Conservation (phyloP, 768 basidiomycete species). For the Macrocybe gigantea region DNA sequence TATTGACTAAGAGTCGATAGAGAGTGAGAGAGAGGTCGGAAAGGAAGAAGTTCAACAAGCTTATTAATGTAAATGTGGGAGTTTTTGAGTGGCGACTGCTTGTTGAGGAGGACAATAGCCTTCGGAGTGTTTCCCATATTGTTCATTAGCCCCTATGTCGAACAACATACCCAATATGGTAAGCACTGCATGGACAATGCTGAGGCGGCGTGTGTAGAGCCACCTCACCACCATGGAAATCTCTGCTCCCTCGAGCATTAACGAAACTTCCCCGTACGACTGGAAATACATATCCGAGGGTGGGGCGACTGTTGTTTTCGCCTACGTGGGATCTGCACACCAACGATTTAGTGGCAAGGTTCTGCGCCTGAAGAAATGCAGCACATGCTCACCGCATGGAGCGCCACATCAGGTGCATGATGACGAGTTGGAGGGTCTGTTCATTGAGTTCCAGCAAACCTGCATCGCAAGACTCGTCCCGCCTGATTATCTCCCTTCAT, state of each 20-base stretch:
- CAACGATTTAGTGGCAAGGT: constrained; percentile 56
- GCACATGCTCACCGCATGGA: background rate
- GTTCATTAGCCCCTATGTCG: no score
- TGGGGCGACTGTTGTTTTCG: constrained; percentile 86
- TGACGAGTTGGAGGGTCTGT: constrained; percentile 32
- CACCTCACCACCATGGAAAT: constrained; percentile 14
- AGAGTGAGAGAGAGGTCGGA: no score
- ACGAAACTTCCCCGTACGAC: constrained; percentile 36
- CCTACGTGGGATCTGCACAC: constrained; percentile 57
- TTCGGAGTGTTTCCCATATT: no score
- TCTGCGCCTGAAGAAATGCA: constrained; percentile 69
- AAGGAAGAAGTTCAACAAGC: no score
- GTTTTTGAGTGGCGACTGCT: no score
- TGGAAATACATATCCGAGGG: constrained; percentile 93
- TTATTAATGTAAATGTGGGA: no score
- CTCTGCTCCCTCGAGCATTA: constrained; percentile 10
- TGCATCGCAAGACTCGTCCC: constrained; percentile 68
- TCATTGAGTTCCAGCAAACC: constrained; percentile 50
- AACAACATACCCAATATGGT: no score
- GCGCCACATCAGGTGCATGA: background rate
- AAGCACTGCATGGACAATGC: no score
- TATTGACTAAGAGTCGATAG: no score
- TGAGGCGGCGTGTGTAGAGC: no score
- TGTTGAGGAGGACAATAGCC: no score
- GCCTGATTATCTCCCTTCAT: constrained; percentile 46